These are phyloP conservation scores for Colletotrichum gloeosporioides DNA, from an alignment of 2,329 filamentous ascomycete species.

Conservation along the genomic window DNA sequence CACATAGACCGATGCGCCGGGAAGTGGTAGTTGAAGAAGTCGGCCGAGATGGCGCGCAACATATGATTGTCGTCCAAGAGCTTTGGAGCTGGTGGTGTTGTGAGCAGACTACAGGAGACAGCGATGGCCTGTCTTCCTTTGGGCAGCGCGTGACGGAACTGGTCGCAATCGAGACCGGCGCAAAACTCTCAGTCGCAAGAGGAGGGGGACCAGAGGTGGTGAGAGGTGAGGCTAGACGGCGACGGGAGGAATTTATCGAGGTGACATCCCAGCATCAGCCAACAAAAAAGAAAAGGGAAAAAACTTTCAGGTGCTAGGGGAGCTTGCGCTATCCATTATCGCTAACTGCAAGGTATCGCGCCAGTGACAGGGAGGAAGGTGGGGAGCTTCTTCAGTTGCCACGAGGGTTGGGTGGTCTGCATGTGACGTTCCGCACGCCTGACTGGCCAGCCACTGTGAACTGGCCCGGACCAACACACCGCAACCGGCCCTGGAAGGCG, in stretches of 20 bases:
- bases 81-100: background rate
- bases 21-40: constrained; percentile 24
- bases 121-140: background rate
- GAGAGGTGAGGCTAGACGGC: background rate
- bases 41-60: constrained; percentile 8
- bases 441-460: background rate
- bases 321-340: background rate
- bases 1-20: constrained; percentile 49
- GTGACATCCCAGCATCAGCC: constrained; percentile 5
- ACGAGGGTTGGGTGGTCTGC: constrained; percentile 5
- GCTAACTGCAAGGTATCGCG: background rate
- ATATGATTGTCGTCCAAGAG: background rate
- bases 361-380: background rate
- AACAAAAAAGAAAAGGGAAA: background rate
- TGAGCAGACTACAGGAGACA: background rate
- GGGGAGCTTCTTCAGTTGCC: constrained; percentile 13
- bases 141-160: background rate
- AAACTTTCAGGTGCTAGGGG: constrained; percentile 14
- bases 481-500: constrained; percentile 15
- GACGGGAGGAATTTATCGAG: background rate
- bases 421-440: constrained; percentile 12
- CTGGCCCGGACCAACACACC: background rate
- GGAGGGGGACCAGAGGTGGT: background rate
- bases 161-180: background rate
- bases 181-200: background rate